Evolutionary conservation across 2,329 filamentous ascomycete species (phyloP), one percentile per base, ranked within the genome.

Genomic region (Monosporascus sp.): DNA sequence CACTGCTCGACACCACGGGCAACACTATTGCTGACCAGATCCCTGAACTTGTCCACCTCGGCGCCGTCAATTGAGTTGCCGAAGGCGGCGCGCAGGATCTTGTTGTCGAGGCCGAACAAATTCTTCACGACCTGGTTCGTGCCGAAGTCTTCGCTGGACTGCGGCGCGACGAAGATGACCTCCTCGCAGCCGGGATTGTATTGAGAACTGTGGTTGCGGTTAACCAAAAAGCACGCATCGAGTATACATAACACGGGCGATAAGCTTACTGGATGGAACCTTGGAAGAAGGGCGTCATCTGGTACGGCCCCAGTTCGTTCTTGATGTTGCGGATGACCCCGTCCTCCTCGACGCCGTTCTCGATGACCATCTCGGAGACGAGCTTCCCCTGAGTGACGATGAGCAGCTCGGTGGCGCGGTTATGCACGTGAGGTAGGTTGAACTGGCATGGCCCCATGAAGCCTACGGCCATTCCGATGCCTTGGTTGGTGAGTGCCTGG

Each of bases 351-450:
- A 78, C 76, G 40, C 76, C 75, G 65, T 80, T 80, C 67, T 81
- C 80, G 19, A 77, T 72, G 2, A 78, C 68, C 73, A 82, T 80
- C 60, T 79, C 76, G 44, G 77, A 76, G 52, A 78, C 69, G 57
- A 82, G 66, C 22, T 66, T 69, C 51, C 80, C 80, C 41, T 74
- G 59, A 46, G 75, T 73, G 59, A 82, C 73, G 64, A 81, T 69
- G 57, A 79, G 76, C 50, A 83, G 74, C 69, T 83, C 79, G 34
- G 75, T 72, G 34, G 76, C 74, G 43, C 80, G 78, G 48, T 77
- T 78, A 66, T 82, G 80, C 3, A 78, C 72, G 69, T 83, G 80
- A 19, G 79, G 77, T 7, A 77, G 81, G 71, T 81, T 82, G 68
- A 84, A 78, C 54, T 77, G 80, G 61, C 80, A 84, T 37, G 73